A percentile compares a stretch with the other conserved stretches of the same genome.
phyloP scores from a whole-genome alignment of 208 protist genomes.

The Crithidia bombi region DNA sequence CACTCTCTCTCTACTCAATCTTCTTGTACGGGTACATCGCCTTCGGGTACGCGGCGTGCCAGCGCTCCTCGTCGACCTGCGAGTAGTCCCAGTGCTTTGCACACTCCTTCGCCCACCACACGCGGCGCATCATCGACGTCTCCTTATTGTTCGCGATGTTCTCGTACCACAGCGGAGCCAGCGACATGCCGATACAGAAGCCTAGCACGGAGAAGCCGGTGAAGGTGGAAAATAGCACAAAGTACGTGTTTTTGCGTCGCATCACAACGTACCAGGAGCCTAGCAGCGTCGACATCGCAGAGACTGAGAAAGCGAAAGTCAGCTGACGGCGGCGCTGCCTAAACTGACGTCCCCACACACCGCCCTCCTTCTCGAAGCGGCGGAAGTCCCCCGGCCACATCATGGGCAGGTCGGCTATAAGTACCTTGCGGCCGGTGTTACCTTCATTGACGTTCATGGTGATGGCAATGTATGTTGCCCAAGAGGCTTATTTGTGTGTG shows the following conservation, averaged over 20 bases:
- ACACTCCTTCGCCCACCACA: conserved; percentile 94
- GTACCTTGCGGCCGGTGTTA: conserved; percentile 48
- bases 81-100: conserved; percentile 91
- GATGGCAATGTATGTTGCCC: conserved; percentile 2
- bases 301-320: conserved; percentile 53
- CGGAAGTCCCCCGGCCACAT: conserved; percentile 86
- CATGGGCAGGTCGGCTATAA: conserved; percentile 87
- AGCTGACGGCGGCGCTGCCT: conserved; percentile 81
- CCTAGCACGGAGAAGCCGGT: conserved; percentile 80
- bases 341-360: conserved; percentile 83
- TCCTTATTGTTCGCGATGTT: conserved; percentile 89
- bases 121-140: conserved; percentile 90
- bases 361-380: conserved; percentile 86
- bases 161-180: conserved; percentile 71
- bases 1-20: conserved; percentile 49
- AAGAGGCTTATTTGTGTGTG: neutral
- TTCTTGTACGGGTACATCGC: conserved; percentile 49
- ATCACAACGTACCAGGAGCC: conserved; percentile 68
- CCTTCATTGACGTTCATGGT: conserved; percentile 40
- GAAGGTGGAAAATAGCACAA: conserved; percentile 86
- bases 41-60: conserved; percentile 74
- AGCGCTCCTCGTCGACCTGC: conserved; percentile 64
- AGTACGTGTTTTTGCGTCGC: conserved; percentile 75
- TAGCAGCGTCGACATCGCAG: conserved; percentile 47
- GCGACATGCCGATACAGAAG: conserved; percentile 75